Evolutionary conservation across 176 grass and related monocot genomes (phyloP), one percentile per base, ranked within the genome.

Genomic region (Avena atlantica): DNA sequence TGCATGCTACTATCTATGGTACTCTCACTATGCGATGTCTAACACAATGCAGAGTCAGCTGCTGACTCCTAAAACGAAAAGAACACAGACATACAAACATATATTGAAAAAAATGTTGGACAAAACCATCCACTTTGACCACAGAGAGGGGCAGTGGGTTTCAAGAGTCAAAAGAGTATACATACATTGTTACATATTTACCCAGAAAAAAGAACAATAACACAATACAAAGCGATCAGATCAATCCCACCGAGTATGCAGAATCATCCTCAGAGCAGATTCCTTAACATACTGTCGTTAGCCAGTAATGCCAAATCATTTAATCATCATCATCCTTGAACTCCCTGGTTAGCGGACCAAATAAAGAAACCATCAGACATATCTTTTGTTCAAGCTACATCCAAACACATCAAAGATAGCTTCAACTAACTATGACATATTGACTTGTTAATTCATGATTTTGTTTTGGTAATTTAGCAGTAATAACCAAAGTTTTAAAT

Each of bases 301-400:
- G 44, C 74, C 8, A 17, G 27, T 76, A 24, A 65, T 40, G 31
- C 16, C 21, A 77, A 65, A 77, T 66, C 29, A 4, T 15, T 85
- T 27, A 85, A 34, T 85, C 83, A 24, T 85, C 83, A 24, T 85
- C 83, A 24, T 85, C 83, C 83, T 85, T 85, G 83, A 85, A 85
- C 58, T 85, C 83, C 83, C 83, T 85, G 72, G 58, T 65, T 85
- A 40, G 9, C 14, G 25, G 36, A 37, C 73, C 19, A 76, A 76
- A 65, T 49, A 20, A 40, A 20, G 34, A 56, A 52, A 76, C 12
- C 65, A 72, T 78, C 42, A 84, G 56, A 76, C 16, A 76, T 64
- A 27, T 61, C 6, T 16, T 49, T 50, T 15, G 70, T 34, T 84
- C 58, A 62, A 75, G 10, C 1, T 74, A 31, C 20, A 71, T 44